Evolutionary conservation across 371 early-diverging fungal species (phyloP).

Genomic region (Rhizopus arrhizus): DNA sequence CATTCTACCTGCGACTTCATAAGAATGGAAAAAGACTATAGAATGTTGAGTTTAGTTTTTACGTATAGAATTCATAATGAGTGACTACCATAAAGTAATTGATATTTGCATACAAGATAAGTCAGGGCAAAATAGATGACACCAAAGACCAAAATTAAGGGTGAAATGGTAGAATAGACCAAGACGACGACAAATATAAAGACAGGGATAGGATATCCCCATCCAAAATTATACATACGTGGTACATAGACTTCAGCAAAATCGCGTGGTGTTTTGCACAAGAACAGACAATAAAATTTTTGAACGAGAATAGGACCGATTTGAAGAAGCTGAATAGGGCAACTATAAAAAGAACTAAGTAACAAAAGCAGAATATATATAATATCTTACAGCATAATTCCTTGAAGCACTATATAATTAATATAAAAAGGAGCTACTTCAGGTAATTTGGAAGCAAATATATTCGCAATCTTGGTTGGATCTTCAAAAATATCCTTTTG

Average conservation of each 20-base stretch:
- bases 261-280: constrained; percentile 72
- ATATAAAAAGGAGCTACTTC: constrained; percentile 71
- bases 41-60: not conserved
- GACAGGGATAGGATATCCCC: constrained; percentile 69
- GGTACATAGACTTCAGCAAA: constrained; percentile 67
- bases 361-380: not conserved
- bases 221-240: constrained; percentile 69
- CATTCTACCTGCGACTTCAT: constrained; percentile 78
- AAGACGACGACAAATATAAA: constrained; percentile 77
- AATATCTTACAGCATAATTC: constrained; percentile 54
- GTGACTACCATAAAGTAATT: constrained; percentile 61
- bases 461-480: constrained; percentile 69
- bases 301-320: constrained; percentile 62
- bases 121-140: constrained; percentile 73
- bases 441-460: constrained; percentile 71
- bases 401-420: constrained; percentile 64
- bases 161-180: constrained; percentile 82
- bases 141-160: constrained; percentile 76
- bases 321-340: constrained; percentile 67
- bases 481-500: constrained; percentile 69
- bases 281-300: constrained; percentile 45
- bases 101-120: constrained; percentile 78
- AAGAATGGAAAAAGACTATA: constrained; percentile 72
- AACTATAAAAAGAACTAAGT: constrained; percentile 24
- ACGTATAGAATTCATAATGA: not conserved